These are phyloP conservation scores for Botrytis cinerea DNA, from an alignment of 2,329 filamentous ascomycete genomes.

Conservation along the genomic window DNA sequence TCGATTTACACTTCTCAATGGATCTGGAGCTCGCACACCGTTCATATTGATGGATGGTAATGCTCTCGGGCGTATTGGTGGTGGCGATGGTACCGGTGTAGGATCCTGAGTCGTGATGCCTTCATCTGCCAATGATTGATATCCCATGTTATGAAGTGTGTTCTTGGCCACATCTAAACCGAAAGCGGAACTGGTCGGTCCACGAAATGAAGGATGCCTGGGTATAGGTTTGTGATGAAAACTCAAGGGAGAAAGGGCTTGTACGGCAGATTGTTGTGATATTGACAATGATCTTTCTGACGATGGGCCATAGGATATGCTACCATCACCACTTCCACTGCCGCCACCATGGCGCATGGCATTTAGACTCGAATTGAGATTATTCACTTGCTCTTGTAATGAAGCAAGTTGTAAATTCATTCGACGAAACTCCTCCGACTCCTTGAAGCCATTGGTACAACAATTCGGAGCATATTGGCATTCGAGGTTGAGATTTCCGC, in stretches of 20 bases:
- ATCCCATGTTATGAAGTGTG: constrained; percentile 87
- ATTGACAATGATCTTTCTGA: constrained; percentile 38
- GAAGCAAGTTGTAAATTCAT: constrained; percentile 73
- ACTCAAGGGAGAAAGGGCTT: constrained; percentile 32
- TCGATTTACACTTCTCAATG: constrained; percentile 75
- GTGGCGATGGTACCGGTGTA: constrained; percentile 46
- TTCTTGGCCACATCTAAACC: constrained; percentile 84
- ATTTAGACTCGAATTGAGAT: constrained; percentile 71
- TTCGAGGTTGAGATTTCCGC: constrained; percentile 65
- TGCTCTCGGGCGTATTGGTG: constrained; percentile 29
- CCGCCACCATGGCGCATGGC: constrained; percentile 40
- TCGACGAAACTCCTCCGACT: constrained; percentile 85
- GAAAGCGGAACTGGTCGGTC: constrained; percentile 82
- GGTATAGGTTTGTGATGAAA: constrained; percentile 31
- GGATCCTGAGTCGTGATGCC: constrained; percentile 56
- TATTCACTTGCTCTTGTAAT: constrained; percentile 82
- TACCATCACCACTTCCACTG: constrained; percentile 19
- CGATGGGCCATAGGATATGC: constrained; percentile 22
- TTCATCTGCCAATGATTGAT: constrained; percentile 68
- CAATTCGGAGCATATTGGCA: constrained; percentile 69
- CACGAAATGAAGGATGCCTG: constrained; percentile 66
- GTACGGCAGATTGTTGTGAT: constrained; percentile 31
- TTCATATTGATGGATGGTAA: constrained; percentile 27
- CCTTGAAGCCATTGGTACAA: constrained; percentile 79
- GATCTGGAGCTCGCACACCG: constrained; percentile 63